phyloP scores from a whole-genome alignment of 768 basidiomycete genomes.

The Lactarius sanguifluus region DNA sequence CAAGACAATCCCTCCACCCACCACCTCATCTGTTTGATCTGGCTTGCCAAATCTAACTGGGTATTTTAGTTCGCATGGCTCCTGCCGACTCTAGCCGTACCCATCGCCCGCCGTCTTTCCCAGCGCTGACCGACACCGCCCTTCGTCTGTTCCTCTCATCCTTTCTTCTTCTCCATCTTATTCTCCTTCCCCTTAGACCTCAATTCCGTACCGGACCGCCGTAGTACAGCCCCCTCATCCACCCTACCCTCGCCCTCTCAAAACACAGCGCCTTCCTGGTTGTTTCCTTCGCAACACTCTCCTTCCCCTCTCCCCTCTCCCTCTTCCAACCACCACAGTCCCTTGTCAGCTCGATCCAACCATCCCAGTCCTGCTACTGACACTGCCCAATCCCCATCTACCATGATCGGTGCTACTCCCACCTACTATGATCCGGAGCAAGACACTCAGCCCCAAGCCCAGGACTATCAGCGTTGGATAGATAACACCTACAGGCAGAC shows the following conservation, averaged over 20 bases:
- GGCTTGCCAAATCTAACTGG: background rate
- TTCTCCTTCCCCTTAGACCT: background rate
- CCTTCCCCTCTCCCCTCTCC: conserved; percentile 14
- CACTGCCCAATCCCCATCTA: conserved; percentile 9
- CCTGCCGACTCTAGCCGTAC: conserved; percentile 1
- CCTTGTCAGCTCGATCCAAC: background rate
- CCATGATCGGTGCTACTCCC: conserved; percentile 31
- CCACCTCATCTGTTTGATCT: background rate
- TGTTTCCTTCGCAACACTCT: conserved; percentile 10
- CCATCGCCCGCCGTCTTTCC: background rate
- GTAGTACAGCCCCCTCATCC: conserved; percentile 10
- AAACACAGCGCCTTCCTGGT: conserved; percentile 11
- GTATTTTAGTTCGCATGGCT: conserved; percentile 16
- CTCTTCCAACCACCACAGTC: conserved; percentile 7
- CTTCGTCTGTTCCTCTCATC: conserved; percentile 8
- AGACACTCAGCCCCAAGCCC: conserved; percentile 11
- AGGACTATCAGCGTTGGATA: conserved; percentile 24
- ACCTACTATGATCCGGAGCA: conserved; percentile 30
- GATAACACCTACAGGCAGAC: background rate
- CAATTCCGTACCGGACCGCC: conserved; percentile 2
- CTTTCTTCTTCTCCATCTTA: no score
- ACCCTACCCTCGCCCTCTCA: conserved; percentile 3
- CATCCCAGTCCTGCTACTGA: conserved; percentile 8
- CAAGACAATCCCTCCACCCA: background rate
- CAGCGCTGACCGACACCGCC: background rate